Conservation (phyloP, 1,139 yeast species). For the Pichia sp. region DNA sequence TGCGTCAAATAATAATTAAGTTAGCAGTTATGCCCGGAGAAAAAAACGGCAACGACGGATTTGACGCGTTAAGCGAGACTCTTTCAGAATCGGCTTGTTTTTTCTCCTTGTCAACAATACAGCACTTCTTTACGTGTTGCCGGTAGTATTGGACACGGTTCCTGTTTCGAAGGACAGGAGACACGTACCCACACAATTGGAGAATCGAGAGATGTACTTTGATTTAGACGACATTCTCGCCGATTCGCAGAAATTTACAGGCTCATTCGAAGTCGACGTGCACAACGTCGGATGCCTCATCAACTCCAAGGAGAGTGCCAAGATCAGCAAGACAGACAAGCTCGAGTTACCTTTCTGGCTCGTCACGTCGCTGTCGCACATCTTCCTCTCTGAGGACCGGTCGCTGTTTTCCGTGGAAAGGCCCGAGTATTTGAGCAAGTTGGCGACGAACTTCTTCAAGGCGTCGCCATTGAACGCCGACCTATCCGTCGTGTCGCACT, state of each 20-base stretch:
- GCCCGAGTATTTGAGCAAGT: conserved; percentile 18
- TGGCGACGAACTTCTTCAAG: conserved; percentile 17
- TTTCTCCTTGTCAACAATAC: no score
- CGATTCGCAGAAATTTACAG: conserved; percentile 39
- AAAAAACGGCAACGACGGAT: no score
- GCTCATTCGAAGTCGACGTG: conserved; percentile 38
- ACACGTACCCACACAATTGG: background rate
- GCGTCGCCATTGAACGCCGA: conserved; percentile 19
- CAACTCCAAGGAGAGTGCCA: conserved; percentile 66
- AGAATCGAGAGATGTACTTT: conserved; percentile 15
- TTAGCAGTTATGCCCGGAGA: no score
- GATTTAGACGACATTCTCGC: conserved; percentile 87
- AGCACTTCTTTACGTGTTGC: no score
- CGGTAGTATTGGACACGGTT: no score
- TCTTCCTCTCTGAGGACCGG: conserved; percentile 34
- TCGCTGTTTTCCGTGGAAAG: conserved; percentile 14
- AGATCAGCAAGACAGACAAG: conserved; percentile 53
- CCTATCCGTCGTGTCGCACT: conserved; percentile 13
- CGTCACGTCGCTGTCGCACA: conserved; percentile 66
- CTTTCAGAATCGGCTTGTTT: no score
- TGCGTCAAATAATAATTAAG: no score
- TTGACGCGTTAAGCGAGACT: no score
- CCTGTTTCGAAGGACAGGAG: no score
- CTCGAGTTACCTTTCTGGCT: conserved; percentile 87
- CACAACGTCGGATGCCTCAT: conserved; percentile 88